phyloP scores from a whole-genome alignment of 2,329 filamentous ascomycete genomes.

The Fusarium devonianum region DNA sequence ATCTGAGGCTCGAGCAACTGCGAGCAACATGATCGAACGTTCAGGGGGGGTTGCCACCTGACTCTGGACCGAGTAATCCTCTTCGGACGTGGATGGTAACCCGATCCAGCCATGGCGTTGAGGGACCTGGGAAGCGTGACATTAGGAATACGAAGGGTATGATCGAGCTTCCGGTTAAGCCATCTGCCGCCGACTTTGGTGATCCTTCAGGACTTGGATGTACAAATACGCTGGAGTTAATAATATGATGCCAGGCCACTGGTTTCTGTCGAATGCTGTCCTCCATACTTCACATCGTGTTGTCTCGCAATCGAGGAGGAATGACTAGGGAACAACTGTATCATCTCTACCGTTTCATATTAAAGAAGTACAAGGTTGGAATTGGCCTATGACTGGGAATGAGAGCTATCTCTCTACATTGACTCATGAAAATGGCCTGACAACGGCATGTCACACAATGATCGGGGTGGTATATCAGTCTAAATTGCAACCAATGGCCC shows the following conservation, averaged over 20 bases:
- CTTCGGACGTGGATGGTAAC: slow-evolving; percentile 30
- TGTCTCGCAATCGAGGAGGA: slow-evolving; percentile 3
- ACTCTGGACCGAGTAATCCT: slow-evolving; percentile 18
- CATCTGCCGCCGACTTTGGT: slow-evolving; percentile 30
- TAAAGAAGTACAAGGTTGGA: too few relatives aligned
- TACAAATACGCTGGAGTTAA: slow-evolving; percentile 38
- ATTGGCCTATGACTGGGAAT: neutral
- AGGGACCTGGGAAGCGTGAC: slow-evolving; percentile 39
- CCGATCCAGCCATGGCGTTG: slow-evolving; percentile 42
- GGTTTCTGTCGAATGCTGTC: slow-evolving; percentile 17
- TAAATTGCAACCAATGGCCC: too few relatives aligned
- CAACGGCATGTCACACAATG: too few relatives aligned
- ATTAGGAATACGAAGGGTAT: slow-evolving; percentile 38
- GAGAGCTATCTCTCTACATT: neutral
- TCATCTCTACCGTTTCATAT: too few relatives aligned
- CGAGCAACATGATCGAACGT: slow-evolving; percentile 10
- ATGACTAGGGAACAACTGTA: too few relatives aligned
- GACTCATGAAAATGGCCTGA: too few relatives aligned
- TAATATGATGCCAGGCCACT: slow-evolving; percentile 28
- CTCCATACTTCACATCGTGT: neutral
- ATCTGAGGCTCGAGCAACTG: slow-evolving; percentile 52
- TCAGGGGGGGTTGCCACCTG: slow-evolving; percentile 8
- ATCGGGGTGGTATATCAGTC: too few relatives aligned
- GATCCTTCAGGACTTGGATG: slow-evolving; percentile 40
- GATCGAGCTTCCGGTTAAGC: slow-evolving; percentile 37